Evolutionary conservation across 1,284 basidiomycete species (phyloP), one percentile per base, ranked within the genome.

Genomic region (Sporisorium exsertum): DNA sequence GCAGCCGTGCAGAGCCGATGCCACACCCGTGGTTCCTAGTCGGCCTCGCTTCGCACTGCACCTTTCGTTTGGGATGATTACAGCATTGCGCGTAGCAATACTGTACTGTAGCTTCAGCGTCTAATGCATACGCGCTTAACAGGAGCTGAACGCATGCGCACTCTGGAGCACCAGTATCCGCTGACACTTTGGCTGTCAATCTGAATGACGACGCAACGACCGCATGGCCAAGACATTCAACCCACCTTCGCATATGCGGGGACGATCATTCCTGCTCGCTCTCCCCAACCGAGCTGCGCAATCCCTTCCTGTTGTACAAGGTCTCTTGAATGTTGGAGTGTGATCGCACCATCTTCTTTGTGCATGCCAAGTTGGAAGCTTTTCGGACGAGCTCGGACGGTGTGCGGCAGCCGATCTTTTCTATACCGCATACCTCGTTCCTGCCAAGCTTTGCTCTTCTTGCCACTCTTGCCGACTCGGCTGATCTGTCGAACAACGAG

Each of bases 231-330:
- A 43, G 40, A 32, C 18, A 32, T 55, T 37, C 22, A 20, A 29
- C 29, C 7, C 58, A 32, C 32, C 32, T 32, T 33, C 49, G 49
- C 51, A 10, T 60, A 32, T 61, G 59, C 59, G 53, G 29, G 8
- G 51, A 52, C 27, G 49, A 59, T 59, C 58, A 40, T 52, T 50
- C 42, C 42, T 53, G 58, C 51, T n/a, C n/a, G n/a, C 16, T 35
- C 7, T 12, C 26, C 5, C 18, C 50, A 61, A 26, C 51, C 52
- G 59, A 61, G 52, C 52, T 54, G 18, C 29, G 29, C 29, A 7
- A 29, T 40, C 16, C 37, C 37, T 18, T 40, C 37, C 37, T 40
- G 16, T n/a, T 40, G 7, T 16, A 40, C 12, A 40, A 3, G 37
- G 18, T 40, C 10, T 35, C 37, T 40, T 40, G 37, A 16, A 15